Percentiles rank a stretch among this genome's conserved stretches.
Evolutionary conservation across 2,329 filamentous ascomycete genomes (phyloP).

Genomic region (Achaetomium macrosporum): DNA sequence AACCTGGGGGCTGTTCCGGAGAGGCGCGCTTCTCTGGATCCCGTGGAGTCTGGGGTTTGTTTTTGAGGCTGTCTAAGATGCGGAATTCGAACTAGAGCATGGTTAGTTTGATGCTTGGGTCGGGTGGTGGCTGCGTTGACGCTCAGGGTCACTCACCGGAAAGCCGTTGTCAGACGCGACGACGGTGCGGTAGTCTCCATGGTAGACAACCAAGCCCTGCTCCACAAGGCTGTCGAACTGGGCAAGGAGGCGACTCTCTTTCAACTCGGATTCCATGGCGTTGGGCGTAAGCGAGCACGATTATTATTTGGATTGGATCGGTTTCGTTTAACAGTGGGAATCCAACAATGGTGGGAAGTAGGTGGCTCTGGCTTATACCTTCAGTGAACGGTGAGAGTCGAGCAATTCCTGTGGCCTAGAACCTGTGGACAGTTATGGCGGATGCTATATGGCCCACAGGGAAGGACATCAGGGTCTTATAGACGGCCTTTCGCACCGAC

Average conservation of each 20-base stretch:
- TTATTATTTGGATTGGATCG: neutral
- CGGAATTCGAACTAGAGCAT: slow-evolving; percentile 16
- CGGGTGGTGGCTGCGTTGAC: slow-evolving; percentile 2
- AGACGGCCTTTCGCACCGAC: too few species aligned
- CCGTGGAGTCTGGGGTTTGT: slow-evolving; percentile 17
- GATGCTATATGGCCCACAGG: too few species aligned
- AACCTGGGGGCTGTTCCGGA: slow-evolving; percentile 1
- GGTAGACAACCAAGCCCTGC: slow-evolving; percentile 23
- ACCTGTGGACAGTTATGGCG: too few species aligned
- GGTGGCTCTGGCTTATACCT: too few species aligned
- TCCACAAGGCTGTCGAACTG: slow-evolving; percentile 23
- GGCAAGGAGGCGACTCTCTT: slow-evolving; percentile 18
- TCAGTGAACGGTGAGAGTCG: too few species aligned
- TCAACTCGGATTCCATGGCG: neutral
- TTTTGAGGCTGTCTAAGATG: slow-evolving; percentile 9
- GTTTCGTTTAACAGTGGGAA: neutral
- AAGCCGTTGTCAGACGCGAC: slow-evolving; percentile 18
- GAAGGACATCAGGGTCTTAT: too few species aligned
- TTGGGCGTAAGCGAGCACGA: too few species aligned
- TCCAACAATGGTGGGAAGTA: too few species aligned
- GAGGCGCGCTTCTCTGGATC: neutral
- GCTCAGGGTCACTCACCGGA: slow-evolving; percentile 10
- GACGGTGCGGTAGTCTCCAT: slow-evolving; percentile 13
- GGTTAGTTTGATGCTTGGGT: slow-evolving; percentile 10
- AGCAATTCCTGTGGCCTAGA: too few species aligned